Evolutionary conservation across 371 early-diverging fungal species (phyloP), one percentile per base, ranked within the genome.

Genomic region (Syncephalastrum racemosum): DNA sequence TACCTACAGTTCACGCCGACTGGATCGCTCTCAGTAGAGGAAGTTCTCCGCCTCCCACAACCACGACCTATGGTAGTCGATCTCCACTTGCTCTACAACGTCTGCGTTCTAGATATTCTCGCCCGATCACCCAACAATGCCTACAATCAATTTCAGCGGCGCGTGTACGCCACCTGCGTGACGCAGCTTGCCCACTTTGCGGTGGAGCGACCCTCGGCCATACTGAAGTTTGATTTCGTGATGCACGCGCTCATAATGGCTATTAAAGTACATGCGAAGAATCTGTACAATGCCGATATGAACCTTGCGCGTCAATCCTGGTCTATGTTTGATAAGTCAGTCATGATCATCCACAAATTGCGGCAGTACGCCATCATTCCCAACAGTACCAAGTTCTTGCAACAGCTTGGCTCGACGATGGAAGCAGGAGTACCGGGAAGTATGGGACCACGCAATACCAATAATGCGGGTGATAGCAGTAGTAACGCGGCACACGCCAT

Each of bases 331-430:
- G 70, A 73, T 43, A 57, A 68, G 12, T 65, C 60, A 14, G 58
- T 73, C 14, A 53, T 56, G 50, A 49, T 61, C 18, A 53, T 73
- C 31, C 70, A 73, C 42, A 52, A 53, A 14, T 36, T 73, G 14
- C 60, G 59, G 16, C 50, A 53, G 6, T 66, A 67, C 44, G 71
- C 68, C 0, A 54, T 59, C 23, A 73, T 73, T 25, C 74, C 74
- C 7, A 73, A 73, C 39, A 63, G 68, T 12, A 53, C 56, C 16
- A 73, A 70, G 25, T 73, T 73, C 42, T 52, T 73, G 24, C 74
- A 73, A 36, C 70, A 73, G 43, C 60, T 73, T 8, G 63, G 59
- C 36, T 31, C 36, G 5, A 8, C 36, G 36, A 31, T 31, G 36
- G 36, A 31, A 31, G 36, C 10, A 7, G 36, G 27, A 7, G 27